These are phyloP conservation scores for Vickermania spadyakhi DNA, from an alignment of 208 protist species.

Conservation along the genomic window DNA sequence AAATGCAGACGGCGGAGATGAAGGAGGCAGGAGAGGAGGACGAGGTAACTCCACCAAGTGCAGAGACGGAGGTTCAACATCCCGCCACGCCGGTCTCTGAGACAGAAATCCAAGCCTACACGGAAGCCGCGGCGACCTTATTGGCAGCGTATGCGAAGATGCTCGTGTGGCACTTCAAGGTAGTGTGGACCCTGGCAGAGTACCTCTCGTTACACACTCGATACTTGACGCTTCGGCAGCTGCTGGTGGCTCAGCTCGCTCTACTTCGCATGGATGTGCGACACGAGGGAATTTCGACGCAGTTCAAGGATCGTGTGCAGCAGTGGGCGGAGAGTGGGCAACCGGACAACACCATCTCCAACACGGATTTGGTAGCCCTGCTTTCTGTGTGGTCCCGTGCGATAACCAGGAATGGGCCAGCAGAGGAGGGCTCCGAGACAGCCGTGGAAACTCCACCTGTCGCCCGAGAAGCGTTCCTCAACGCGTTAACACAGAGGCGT, in stretches of 20 bases:
- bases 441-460: background rate
- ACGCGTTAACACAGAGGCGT: conserved; percentile 1
- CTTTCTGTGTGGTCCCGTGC: conserved; percentile 23
- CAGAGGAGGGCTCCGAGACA: background rate
- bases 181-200: conserved; percentile 47
- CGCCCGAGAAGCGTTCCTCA: conserved; percentile 4
- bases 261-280: conserved; percentile 61
- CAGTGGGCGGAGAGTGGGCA: background rate
- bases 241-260: conserved; percentile 47
- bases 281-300: conserved; percentile 14
- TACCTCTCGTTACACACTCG: conserved; percentile 16
- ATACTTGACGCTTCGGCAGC: conserved; percentile 22
- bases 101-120: background rate
- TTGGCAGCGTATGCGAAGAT: conserved; percentile 62
- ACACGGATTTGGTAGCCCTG: conserved; percentile 20
- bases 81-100: too few species aligned
- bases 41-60: background rate
- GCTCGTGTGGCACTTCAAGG: conserved; percentile 68
- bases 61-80: background rate
- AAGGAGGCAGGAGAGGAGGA: conserved; percentile 14
- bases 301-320: background rate
- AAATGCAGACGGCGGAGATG: conserved; percentile 7
- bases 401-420: background rate
- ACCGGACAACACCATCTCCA: conserved; percentile 3
- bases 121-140: conserved; percentile 16